A percentile compares a stretch with the other conserved stretches of the same genome.
These are phyloP conservation scores for Pleurotus ostreatus DNA, from an alignment of 768 basidiomycete species.

Conservation along the genomic window DNA sequence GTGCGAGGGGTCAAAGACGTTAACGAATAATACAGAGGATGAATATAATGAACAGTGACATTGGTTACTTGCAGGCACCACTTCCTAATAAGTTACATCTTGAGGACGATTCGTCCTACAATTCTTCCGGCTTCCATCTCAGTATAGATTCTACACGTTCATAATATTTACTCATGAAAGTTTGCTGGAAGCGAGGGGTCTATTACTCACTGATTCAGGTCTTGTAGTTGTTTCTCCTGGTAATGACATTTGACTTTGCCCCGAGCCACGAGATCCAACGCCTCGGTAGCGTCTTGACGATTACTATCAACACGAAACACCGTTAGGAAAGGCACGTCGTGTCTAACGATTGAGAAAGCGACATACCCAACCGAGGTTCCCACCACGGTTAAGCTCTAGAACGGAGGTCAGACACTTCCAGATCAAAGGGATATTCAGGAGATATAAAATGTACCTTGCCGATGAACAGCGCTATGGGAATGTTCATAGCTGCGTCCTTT, in stretches of 20 bases:
- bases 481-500: constrained; percentile 43
- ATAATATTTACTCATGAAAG: background rate
- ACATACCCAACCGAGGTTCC: constrained; percentile 4
- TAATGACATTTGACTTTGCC: constrained; percentile 66
- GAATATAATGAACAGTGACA: too few species aligned
- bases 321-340: too few species aligned
- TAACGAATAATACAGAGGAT: too few species aligned
- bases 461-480: constrained; percentile 41
- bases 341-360: background rate
- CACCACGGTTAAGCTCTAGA: constrained; percentile 3
- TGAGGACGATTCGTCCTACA: constrained; percentile 28
- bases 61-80: too few species aligned
- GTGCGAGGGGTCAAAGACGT: too few species aligned
- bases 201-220: constrained; percentile 44
- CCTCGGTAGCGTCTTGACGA: constrained; percentile 77
- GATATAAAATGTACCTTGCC: constrained; percentile 23
- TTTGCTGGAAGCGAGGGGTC: background rate
- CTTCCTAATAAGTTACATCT: constrained; percentile 14
- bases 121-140: constrained; percentile 26
- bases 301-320: constrained; percentile 35
- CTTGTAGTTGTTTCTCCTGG: constrained; percentile 38
- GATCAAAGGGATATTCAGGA: background rate
- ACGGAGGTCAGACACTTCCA: background rate
- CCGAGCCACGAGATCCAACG: constrained; percentile 63
- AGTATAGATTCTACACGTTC: constrained; percentile 19